Evolutionary conservation across 805 yeast genomes (phyloP).

Genomic region (Nakazawaea ishiwadae): DNA sequence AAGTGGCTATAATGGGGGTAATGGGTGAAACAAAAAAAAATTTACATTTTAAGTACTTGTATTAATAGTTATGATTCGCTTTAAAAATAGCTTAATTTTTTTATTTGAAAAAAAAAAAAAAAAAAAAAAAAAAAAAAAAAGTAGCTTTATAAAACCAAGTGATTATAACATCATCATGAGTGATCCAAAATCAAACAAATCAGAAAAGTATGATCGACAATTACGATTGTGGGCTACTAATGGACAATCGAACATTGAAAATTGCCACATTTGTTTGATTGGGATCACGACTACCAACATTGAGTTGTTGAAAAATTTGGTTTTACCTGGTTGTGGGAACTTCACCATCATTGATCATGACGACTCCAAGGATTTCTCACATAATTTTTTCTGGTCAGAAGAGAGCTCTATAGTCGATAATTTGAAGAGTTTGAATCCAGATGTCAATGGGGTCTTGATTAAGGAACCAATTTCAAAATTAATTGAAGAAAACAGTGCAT

Average conservation of each 20-base stretch:
- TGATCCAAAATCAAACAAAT: conserved; percentile 23
- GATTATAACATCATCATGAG: no score
- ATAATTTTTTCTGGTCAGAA: conserved; percentile 41
- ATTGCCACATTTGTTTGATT: conserved; percentile 56
- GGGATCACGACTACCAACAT: conserved; percentile 53
- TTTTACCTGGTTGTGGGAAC: conserved; percentile 60
- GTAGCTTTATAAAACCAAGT: no score
- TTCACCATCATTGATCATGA: conserved; percentile 53
- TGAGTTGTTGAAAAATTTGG: conserved; percentile 73
- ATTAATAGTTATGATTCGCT: no score
- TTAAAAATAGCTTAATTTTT: no score
- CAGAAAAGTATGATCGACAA: conserved; percentile 76
- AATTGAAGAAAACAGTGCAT: conserved; percentile 10
- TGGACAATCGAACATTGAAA: conserved; percentile 64
- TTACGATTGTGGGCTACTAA: conserved; percentile 77
- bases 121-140: no score
- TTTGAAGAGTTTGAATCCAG: conserved; percentile 57
- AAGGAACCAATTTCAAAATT: conserved; percentile 1
- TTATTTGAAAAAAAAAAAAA: no score
- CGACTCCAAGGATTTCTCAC: conserved; percentile 34
- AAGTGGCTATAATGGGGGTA: no score
- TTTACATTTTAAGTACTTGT: no score
- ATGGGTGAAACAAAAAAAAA: no score
- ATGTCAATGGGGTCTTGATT: conserved; percentile 37
- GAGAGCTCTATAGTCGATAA: conserved; percentile 29